These are phyloP conservation scores for Pelargonium cotyledonis DNA, from an alignment of 441 rosid genomes.

Conservation along the genomic window DNA sequence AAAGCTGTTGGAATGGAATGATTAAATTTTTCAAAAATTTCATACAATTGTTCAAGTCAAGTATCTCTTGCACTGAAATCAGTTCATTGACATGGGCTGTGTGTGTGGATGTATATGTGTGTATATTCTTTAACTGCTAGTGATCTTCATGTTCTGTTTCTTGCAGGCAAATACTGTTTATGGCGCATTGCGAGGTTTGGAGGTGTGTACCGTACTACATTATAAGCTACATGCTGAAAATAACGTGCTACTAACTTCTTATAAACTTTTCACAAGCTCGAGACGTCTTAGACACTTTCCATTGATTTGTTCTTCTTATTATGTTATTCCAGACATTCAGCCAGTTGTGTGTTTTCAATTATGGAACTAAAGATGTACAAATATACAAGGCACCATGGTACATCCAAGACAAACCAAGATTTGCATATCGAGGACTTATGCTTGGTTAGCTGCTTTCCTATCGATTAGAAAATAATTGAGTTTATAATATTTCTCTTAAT, in stretches of 20 bases:
- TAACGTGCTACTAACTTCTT: background rate
- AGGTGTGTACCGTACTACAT: conserved; percentile 58
- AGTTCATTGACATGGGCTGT: background rate
- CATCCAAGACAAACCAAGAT: conserved; percentile 83
- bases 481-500: background rate
- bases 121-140: background rate
- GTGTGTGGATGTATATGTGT: background rate
- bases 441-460: conserved; percentile 40
- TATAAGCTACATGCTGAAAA: conserved; percentile 2
- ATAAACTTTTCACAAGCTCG: background rate
- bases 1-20: background rate
- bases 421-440: conserved; percentile 73
- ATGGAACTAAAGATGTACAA: conserved; percentile 53
- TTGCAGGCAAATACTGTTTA: conserved; percentile 78
- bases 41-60: background rate
- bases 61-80: too few relatives aligned
- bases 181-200: conserved; percentile 86
- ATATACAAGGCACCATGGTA: conserved; percentile 84
- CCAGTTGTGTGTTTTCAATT: conserved; percentile 75
- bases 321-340: conserved; percentile 71
- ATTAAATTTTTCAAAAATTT: background rate
- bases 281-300: background rate
- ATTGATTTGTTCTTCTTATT: conserved; percentile 15
- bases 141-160: conserved; percentile 14
- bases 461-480: background rate